Conservation (phyloP, 192 early-diverging fungal species). For the Gryganskiella cystojenkinii region DNA sequence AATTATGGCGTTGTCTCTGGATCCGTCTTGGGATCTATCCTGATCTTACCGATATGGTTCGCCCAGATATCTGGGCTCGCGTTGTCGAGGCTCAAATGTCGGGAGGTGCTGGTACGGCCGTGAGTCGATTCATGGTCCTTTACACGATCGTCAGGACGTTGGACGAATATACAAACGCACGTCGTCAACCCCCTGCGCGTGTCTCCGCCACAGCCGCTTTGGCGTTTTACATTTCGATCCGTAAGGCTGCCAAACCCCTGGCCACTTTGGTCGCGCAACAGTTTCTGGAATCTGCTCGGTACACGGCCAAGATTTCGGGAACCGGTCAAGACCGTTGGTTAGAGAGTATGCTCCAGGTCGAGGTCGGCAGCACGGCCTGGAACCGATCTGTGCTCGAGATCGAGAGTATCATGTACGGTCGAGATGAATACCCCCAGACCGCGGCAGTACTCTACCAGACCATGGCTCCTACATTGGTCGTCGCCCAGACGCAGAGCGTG, state of each 20-base stretch:
- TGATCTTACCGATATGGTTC: conserved; percentile 50
- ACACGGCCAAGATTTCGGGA: conserved; percentile 46
- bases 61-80: conserved; percentile 52
- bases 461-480: conserved; percentile 46
- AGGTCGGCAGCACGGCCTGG: conserved; percentile 47
- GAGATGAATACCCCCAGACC: conserved; percentile 42
- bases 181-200: conserved; percentile 45
- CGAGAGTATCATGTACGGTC: conserved; percentile 48
- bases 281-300: conserved; percentile 51
- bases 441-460: conserved; percentile 44
- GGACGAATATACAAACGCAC: conserved; percentile 51
- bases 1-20: conserved; percentile 50
- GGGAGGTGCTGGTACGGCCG: conserved; percentile 34
- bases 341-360: conserved; percentile 51
- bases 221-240: conserved; percentile 44
- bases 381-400: conserved; percentile 39
- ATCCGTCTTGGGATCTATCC: conserved; percentile 51
- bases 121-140: conserved; percentile 46
- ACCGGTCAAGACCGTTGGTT: conserved; percentile 42
- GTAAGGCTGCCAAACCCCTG: conserved; percentile 34
- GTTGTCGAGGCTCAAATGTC: conserved; percentile 48
- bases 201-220: conserved; percentile 50
- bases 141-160: conserved; percentile 47
- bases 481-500: conserved; percentile 44
- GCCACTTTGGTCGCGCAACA: conserved; percentile 48